Evolutionary conservation across 2,329 filamentous ascomycete genomes (phyloP).

Genomic region (Alternaria rosae): DNA sequence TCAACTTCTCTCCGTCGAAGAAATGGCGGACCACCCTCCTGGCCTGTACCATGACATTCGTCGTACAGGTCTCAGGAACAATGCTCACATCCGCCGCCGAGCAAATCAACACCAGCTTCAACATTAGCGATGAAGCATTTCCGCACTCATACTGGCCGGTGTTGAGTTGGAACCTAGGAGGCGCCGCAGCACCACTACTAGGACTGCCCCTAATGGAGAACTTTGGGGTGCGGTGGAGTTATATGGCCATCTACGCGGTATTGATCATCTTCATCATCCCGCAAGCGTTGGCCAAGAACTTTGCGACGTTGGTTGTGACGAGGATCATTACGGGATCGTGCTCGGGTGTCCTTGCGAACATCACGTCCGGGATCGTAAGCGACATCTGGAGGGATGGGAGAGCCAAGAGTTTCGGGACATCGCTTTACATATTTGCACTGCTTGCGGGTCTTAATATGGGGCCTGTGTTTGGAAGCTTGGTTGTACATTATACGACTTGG

Average conservation of each 20-base stretch:
- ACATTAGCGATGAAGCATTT: conserved; percentile 49
- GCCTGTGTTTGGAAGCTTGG: conserved; percentile 54
- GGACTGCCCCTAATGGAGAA: conserved; percentile 55
- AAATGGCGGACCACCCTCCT: conserved; percentile 55
- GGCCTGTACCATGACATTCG: conserved; percentile 53
- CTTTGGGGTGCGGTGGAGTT: conserved; percentile 55
- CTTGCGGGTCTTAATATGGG: conserved; percentile 56
- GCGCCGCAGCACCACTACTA: conserved; percentile 51
- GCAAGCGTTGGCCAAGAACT: conserved; percentile 55
- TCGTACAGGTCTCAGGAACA: conserved; percentile 43
- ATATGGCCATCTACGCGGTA: conserved; percentile 52
- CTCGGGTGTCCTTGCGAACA: conserved; percentile 54
- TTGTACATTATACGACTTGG: conserved; percentile 51
- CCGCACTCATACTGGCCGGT: conserved; percentile 53
- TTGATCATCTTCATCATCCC: conserved; percentile 54
- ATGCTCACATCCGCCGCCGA: conserved; percentile 43
- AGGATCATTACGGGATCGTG: conserved; percentile 56
- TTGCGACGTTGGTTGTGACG: conserved; percentile 55
- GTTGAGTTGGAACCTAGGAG: conserved; percentile 54
- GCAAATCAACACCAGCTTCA: conserved; percentile 51
- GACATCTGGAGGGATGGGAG: conserved; percentile 50
- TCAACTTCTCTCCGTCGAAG: conserved; percentile 52
- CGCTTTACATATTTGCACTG: conserved; percentile 54
- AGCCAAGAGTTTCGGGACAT: conserved; percentile 53
- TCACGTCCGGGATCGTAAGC: conserved; percentile 44